Percentiles rank a stretch among this genome's conserved stretches.
These are phyloP conservation scores for Penicillium italicum DNA, from an alignment of 2,329 filamentous ascomycete genomes.

Conservation along the genomic window DNA sequence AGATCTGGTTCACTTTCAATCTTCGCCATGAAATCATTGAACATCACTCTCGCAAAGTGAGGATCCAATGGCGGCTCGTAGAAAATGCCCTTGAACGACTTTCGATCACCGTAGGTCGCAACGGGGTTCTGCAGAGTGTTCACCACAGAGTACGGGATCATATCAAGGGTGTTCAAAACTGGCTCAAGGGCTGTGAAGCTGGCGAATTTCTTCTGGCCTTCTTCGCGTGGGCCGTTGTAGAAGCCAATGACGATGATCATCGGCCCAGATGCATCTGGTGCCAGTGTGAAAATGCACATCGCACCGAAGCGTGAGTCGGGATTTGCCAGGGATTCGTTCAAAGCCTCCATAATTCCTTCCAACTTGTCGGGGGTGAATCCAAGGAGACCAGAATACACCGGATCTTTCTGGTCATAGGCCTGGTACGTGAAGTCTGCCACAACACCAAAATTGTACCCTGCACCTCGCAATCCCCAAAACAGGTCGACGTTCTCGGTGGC, in stretches of 20 bases:
- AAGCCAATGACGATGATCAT: conserved; percentile 33
- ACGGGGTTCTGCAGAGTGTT: conserved; percentile 42
- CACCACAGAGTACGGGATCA: conserved; percentile 43
- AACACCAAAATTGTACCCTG: conserved; percentile 47
- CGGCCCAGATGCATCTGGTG: conserved; percentile 30
- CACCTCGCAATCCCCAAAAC: conserved; percentile 49
- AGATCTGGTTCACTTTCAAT: conserved; percentile 29
- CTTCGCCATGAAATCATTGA: conserved; percentile 31
- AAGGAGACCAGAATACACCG: conserved; percentile 37
- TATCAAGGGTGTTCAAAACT: conserved; percentile 35
- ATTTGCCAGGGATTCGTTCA: conserved; percentile 51
- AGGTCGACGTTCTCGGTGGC: conserved; percentile 46
- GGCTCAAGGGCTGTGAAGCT: conserved; percentile 39
- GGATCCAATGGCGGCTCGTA: conserved; percentile 43
- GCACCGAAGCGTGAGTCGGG: conserved; percentile 54
- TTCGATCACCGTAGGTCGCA: conserved; percentile 40
- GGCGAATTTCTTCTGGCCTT: conserved; percentile 38
- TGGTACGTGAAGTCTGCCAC: conserved; percentile 45
- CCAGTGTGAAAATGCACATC: conserved; percentile 30
- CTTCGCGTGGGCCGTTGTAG: conserved; percentile 38
- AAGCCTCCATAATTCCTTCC: conserved; percentile 20
- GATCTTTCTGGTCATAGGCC: conserved; percentile 32
- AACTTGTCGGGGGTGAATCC: conserved; percentile 26
- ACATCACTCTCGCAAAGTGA: conserved; percentile 31
- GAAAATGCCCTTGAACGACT: conserved; percentile 46